Conservation (phyloP, 495 filamentous ascomycete species). For the Melanomma pulvis-pyrius region DNA sequence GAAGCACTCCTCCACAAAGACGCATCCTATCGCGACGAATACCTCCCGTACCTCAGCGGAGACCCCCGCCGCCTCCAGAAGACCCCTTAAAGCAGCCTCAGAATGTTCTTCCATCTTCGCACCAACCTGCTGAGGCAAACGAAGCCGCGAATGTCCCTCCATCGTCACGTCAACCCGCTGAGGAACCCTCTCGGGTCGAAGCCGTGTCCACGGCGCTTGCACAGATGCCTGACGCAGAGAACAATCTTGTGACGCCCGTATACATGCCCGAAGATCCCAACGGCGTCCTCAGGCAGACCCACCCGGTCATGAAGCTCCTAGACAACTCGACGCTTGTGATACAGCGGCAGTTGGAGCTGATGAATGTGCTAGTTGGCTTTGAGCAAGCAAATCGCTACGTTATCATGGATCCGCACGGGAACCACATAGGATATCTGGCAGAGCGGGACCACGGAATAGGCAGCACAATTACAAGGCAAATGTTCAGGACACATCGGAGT, state of each 20-base stretch:
- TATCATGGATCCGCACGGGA: constrained; percentile 70
- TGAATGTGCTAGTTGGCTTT: constrained; percentile 73
- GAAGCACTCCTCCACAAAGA: constrained; percentile 5
- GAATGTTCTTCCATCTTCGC: not conserved
- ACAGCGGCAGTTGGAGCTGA: constrained; percentile 68
- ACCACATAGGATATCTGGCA: constrained; percentile 70
- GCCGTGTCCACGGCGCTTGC: constrained; percentile 33
- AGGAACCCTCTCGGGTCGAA: constrained; percentile 22
- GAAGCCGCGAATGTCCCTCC: not conserved
- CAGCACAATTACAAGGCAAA: constrained; percentile 62
- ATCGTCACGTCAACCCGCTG: not conserved
- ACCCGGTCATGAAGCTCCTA: constrained; percentile 62
- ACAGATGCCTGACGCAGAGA: constrained; percentile 27
- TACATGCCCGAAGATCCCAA: constrained; percentile 65
- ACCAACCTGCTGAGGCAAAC: not conserved
- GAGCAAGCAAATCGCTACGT: constrained; percentile 75
- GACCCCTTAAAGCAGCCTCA: not conserved
- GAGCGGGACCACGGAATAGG: constrained; percentile 66
- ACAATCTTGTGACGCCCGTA: constrained; percentile 47
- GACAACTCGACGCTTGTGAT: constrained; percentile 67
- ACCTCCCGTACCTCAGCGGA: not conserved
- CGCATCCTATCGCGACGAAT: not conserved
- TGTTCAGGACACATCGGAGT: constrained; percentile 66
- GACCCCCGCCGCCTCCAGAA: not conserved
- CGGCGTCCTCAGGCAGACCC: constrained; percentile 62